Base-by-base conservation (phyloP, 805 yeast species). In the Huiozyma sinensis region DNA sequence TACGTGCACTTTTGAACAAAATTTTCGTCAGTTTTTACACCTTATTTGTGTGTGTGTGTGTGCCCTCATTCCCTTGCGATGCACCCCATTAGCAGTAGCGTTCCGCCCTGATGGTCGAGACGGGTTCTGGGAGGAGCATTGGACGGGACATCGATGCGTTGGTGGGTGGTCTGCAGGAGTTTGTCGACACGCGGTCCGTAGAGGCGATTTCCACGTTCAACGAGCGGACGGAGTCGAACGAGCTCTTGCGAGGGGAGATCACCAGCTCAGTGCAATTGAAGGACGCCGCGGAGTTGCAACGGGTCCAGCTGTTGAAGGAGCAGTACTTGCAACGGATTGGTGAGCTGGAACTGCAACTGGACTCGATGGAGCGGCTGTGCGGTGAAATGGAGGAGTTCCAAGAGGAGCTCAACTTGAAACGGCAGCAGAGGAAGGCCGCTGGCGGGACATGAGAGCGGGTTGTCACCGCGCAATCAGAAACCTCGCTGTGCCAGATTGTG, bases 381-480 rank as follows among this genome's bases (percentile, higher is more conserved):
- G 61, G 63, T 27, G 88, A 83, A 49, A 53, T 83, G 33, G 84
- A 81, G 45, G 73, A 70, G 47, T 79, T 83, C 76, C 69, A 80
- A 6, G 59, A 66, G 28, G 84, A 79, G 51, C 52, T 80, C 41
- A 76, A 70, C 37, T 68, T 68, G 5, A 75, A 76, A 53, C 51
- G 57, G 1, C 59, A 57, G 42, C 47, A 58, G 27, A 50, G 54
- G 7, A 48, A 46, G 28, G 3, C 11, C n/a, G 11, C 11, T 8
- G 33, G 9, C 3, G 9, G 11, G 11, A 9, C 33, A 2, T 31
- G 33, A 31, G 33, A 8, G 33, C 33, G 33, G 9, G 9, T 31
- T 31, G n/a, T 11, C 11, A 11, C 9, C 24, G 2, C 4, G 24
- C 24, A 17, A 17, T 34, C 41, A 83, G 43, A 75, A 72, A 1